Evolutionary conservation across 306 rosid genomes (phyloP).

Genomic region (Gastrolobium villosum): DNA sequence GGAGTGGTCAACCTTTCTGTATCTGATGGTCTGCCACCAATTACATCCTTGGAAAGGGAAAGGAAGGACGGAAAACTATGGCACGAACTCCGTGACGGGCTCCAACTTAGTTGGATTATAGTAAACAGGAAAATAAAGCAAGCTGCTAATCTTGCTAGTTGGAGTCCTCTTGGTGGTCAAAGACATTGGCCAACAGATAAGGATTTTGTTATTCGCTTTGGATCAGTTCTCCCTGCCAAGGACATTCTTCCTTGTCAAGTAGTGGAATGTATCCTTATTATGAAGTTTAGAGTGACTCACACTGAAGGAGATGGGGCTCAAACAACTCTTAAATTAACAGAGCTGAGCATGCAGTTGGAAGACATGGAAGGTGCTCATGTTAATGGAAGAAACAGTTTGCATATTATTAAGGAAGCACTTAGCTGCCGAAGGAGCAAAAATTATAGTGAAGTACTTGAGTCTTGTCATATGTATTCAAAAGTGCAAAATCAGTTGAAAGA

Average conservation of each 20-base stretch:
- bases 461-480: slow-evolving; percentile 68
- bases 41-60: slow-evolving; percentile 73
- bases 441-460: slow-evolving; percentile 71
- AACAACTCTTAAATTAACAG: slow-evolving; percentile 69
- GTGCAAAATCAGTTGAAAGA: slow-evolving; percentile 79
- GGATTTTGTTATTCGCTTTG: slow-evolving; percentile 79
- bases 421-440: slow-evolving; percentile 75
- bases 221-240: slow-evolving; percentile 78
- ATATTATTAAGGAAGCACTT: slow-evolving; percentile 71
- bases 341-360: slow-evolving; percentile 85
- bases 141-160: slow-evolving; percentile 86
- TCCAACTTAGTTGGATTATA: slow-evolving; percentile 78
- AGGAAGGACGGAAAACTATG: slow-evolving; percentile 82
- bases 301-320: slow-evolving; percentile 60
- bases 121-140: slow-evolving; percentile 73
- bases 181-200: slow-evolving; percentile 89
- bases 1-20: slow-evolving; percentile 69
- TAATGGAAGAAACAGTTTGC: slow-evolving; percentile 77
- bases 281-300: slow-evolving; percentile 70
- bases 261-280: slow-evolving; percentile 74
- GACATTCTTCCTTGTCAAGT: slow-evolving; percentile 79
- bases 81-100: slow-evolving; percentile 75
- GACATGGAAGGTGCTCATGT: slow-evolving; percentile 82
- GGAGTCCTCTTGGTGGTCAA: slow-evolving; percentile 84
- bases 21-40: slow-evolving; percentile 73